phyloP scores from a whole-genome alignment of 495 filamentous ascomycete species.

The Trichoderma asperelloides region DNA sequence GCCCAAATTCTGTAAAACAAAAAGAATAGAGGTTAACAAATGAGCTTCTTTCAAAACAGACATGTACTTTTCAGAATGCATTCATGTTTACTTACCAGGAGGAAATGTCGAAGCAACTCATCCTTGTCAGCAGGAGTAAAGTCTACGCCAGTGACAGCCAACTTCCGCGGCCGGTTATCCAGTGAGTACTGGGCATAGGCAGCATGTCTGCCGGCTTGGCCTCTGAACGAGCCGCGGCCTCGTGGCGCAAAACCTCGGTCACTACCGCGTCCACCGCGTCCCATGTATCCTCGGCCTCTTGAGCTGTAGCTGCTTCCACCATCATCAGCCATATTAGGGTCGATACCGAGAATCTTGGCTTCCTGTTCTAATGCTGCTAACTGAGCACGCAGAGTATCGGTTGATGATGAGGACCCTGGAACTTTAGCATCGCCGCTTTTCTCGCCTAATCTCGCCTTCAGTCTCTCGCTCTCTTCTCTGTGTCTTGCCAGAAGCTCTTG shows the following conservation, averaged over 20 bases:
- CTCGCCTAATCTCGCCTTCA: constrained; percentile 43
- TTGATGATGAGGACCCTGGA: constrained; percentile 25
- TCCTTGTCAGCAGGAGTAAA: constrained; percentile 59
- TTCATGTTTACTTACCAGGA: constrained; percentile 57
- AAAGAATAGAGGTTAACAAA: constrained; percentile 16
- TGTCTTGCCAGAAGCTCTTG: constrained; percentile 67
- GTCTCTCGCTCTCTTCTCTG: constrained; percentile 62
- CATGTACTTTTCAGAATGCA: background rate
- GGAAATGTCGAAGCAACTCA: constrained; percentile 74
- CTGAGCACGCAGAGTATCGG: constrained; percentile 61
- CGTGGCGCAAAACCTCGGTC: constrained; percentile 36
- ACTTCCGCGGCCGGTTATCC: constrained; percentile 76
- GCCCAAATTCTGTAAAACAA: constrained; percentile 55
- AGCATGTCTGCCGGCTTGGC: constrained; percentile 47
- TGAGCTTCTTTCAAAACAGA: background rate
- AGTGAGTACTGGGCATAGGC: constrained; percentile 63
- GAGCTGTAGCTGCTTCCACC: constrained; percentile 29
- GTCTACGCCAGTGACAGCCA: constrained; percentile 63
- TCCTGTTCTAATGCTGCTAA: constrained; percentile 78
- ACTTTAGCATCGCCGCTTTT: constrained; percentile 37
- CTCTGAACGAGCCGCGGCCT: constrained; percentile 47
- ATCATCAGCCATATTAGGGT: constrained; percentile 40
- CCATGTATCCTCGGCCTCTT: constrained; percentile 23
- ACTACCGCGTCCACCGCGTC: constrained; percentile 31
- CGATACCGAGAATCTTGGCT: constrained; percentile 69